Evolutionary conservation across 2,329 filamentous ascomycete species (phyloP), one percentile per base, ranked within the genome.

Genomic region (Aspergillus vadensis): DNA sequence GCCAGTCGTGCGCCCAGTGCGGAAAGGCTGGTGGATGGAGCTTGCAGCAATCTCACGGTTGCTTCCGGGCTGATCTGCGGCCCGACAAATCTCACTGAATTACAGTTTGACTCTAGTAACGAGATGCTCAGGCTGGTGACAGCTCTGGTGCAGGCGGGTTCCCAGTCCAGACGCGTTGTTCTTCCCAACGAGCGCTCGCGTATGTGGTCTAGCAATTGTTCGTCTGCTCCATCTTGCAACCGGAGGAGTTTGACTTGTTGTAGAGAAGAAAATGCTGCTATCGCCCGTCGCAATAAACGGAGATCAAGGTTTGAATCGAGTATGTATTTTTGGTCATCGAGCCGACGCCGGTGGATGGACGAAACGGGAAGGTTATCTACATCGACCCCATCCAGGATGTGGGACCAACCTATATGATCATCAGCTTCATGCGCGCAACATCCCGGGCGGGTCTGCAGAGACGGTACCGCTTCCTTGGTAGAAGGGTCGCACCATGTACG

Each of bases 191-290:
- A 77, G 59, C 81, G 78, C 51, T 80, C 74, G 50, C 79, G 77
- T 48, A 87, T 78, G 64, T 83, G 84, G 15, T 79, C 76, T 49
- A 85, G 76, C 14, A 88, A 77, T 21, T 79, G 74, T 50, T 81
- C 80, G 67, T 89, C 86, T 61, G 85, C 80, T 61, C 82, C 77
- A 62, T 89, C 86, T 64, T 86, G 83, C 12, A 89, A 76, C 5
- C 85, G 83, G 25, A 90, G 80, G 14, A 90, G 81, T 62, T 89
- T 86, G 54, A 90, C 81, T 68, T 89, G 84, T 67, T 88, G 85
- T 10, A 90, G 79, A 27, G 81, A 81, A 2, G 80, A 82, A 67
- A 90, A 89, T 1, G 83, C 82, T 36, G 77, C 75, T 63, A 88
- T 81, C 17, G 85, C 85, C 59, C 80, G 79, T 60, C 79, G 82